These are phyloP conservation scores for Phialocephala subalpina DNA, from an alignment of 2,329 filamentous ascomycete genomes.

Conservation along the genomic window DNA sequence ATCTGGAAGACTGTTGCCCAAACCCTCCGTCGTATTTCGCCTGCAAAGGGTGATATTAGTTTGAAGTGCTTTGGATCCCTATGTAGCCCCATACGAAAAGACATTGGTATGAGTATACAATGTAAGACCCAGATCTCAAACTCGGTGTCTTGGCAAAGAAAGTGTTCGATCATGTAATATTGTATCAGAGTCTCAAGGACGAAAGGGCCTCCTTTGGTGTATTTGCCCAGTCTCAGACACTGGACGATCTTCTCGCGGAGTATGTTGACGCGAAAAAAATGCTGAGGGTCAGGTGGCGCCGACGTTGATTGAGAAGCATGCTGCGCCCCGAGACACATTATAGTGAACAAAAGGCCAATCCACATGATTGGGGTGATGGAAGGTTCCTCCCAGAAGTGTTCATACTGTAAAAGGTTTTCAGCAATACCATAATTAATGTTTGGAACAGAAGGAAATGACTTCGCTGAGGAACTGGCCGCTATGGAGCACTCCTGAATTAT, in stretches of 20 bases:
- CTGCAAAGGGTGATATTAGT: constrained; percentile 57
- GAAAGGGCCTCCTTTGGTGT: constrained; percentile 54
- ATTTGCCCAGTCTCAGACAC: constrained; percentile 58
- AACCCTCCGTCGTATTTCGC: constrained; percentile 67
- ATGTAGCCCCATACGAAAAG: constrained; percentile 65
- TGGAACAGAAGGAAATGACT: constrained; percentile 35
- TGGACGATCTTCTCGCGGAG: constrained; percentile 59
- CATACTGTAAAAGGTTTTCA: constrained; percentile 31
- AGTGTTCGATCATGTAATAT: constrained; percentile 59
- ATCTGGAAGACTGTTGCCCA: constrained; percentile 64
- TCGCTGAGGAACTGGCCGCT: constrained; percentile 56
- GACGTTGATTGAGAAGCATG: constrained; percentile 41
- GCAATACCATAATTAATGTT: background rate
- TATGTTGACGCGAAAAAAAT: constrained; percentile 24
- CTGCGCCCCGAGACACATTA: constrained; percentile 27
- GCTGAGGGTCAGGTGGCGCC: constrained; percentile 20
- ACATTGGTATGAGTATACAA: constrained; percentile 57
- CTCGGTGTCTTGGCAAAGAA: constrained; percentile 57
- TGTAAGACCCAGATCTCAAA: constrained; percentile 58
- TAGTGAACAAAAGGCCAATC: constrained; percentile 55
- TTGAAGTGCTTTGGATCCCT: constrained; percentile 57
- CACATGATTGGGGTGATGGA: constrained; percentile 50
- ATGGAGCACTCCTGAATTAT: constrained; percentile 55
- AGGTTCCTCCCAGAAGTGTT: constrained; percentile 36
- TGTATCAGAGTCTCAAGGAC: constrained; percentile 59